phyloP scores from a whole-genome alignment of 208 protist species.

The Crithidia sp. region DNA sequence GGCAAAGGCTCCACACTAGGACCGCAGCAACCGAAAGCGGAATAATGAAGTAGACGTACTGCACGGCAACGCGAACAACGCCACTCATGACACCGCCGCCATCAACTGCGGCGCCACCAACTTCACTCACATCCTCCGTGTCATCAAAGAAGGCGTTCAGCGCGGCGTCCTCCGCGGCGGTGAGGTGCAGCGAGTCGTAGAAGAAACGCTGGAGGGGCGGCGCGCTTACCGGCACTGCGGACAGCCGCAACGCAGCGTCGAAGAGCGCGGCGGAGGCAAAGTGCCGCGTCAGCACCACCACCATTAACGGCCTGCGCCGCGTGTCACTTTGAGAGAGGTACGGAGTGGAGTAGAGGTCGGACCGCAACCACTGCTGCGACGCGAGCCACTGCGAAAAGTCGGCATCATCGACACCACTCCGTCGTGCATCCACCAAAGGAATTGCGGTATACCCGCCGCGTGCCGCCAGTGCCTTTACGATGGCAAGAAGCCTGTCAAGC shows the following conservation, averaged over 20 bases:
- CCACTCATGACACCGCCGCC: background rate
- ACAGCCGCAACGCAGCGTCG: background rate
- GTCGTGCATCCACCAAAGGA: conserved; percentile 9
- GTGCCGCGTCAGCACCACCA: conserved; percentile 16
- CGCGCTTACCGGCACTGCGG: background rate
- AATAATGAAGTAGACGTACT: conserved; percentile 25
- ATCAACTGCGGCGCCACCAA: background rate
- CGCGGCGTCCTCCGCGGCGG: conserved; percentile 9
- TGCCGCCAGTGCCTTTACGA: conserved; percentile 19
- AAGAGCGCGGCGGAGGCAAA: conserved; percentile 4
- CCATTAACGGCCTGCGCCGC: conserved; percentile 11
- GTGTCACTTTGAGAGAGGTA: conserved; percentile 4
- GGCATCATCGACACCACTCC: background rate
- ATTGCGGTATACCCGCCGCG: conserved; percentile 10
- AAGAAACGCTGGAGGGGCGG: conserved; percentile 21
- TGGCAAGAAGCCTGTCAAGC: conserved; percentile 8
- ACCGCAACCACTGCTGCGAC: background rate
- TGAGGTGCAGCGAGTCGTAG: conserved; percentile 12
- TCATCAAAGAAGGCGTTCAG: conserved; percentile 1
- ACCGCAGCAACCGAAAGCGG: conserved; percentile 6
- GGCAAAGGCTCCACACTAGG: conserved; percentile 17
- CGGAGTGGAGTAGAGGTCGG: background rate
- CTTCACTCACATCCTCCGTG: background rate
- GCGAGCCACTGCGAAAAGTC: background rate
- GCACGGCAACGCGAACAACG: conserved; percentile 2